Evolutionary conservation across 1,139 yeast species (phyloP), one percentile per base, ranked within the genome.

Genomic region (Entelexis paramagnoliae): DNA sequence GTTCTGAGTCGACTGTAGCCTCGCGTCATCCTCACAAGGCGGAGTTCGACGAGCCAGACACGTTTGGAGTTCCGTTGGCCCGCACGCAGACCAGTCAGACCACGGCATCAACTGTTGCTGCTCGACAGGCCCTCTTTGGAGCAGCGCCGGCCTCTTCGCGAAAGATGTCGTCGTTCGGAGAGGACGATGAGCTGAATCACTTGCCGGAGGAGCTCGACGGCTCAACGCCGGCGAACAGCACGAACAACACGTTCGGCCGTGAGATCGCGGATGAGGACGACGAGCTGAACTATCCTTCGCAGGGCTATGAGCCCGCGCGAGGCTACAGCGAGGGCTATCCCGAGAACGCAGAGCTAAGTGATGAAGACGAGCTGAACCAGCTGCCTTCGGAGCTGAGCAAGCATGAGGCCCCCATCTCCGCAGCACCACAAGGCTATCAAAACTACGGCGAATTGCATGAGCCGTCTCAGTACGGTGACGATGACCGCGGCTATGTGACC

Each of bases 21-120:
- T 46, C 22, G 75, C 76, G 77, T 68, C 79, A 30, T 68, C 79
- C 32, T 73, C 79, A n/a, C 34, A 41, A 28, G 26, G 45, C 45
- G 13, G 45, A 28, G 26, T 41, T 41, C 34, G 45, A 41, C 26
- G 34, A 28, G 16, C 45, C 45, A 9, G 54, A 73, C 75, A 5
- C 68, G 70, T 28, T 68, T 72, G 57, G 78, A 78, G 33, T 65
- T 69, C 39, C 69, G 55, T 24, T 75, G 57, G 72, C 78, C 64
- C 73, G 81, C 46, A 17, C 51, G 32, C 36, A 38, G 33, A 47
- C 59, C 16, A 36, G 40, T 20, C 55, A 54, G 40, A 26, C 51
- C 28, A 50, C 55, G 3, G 47, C 56, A 19, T 55, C 58, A 6
- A 55, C 58, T 17, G 54, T 53, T 2, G 57, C 54, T n/a, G 60